Conservation (phyloP, 2,329 filamentous ascomycete species). For the Sclerotinia minor region DNA sequence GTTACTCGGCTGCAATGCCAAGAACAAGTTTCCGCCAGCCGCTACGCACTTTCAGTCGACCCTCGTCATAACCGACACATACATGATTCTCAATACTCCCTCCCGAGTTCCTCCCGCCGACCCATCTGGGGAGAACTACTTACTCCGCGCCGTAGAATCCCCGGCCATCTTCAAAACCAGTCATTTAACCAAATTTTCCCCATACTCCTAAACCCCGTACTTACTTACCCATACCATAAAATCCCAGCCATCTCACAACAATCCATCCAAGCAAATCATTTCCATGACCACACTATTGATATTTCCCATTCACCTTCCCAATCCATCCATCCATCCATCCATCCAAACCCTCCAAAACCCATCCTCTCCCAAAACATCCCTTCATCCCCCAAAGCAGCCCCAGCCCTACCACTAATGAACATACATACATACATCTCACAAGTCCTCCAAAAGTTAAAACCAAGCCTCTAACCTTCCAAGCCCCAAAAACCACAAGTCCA, state of each 20-base stretch:
- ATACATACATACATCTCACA: background rate
- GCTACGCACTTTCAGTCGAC: too few relatives aligned
- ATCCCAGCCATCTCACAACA: background rate
- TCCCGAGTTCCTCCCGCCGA: background rate
- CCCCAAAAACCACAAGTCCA: background rate
- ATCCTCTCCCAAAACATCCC: too few relatives aligned
- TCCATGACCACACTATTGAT: background rate
- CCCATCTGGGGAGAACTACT: background rate
- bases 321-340: too few relatives aligned
- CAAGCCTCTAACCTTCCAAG: background rate
- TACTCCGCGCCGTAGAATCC: background rate
- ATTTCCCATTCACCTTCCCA: background rate
- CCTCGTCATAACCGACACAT: too few relatives aligned
- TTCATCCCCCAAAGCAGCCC: background rate
- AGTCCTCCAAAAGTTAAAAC: background rate
- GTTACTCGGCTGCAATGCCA: too few relatives aligned
- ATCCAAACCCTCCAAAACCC: too few relatives aligned
- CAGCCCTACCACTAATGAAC: background rate
- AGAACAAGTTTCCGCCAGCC: too few relatives aligned
- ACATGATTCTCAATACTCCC: too few relatives aligned
- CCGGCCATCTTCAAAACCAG: background rate
- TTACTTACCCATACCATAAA: too few relatives aligned
- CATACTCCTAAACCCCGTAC: background rate
- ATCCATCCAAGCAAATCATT: background rate
- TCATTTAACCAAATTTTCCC: background rate